Evolutionary conservation across 179 eudicot genomes (phyloP), one percentile per base, ranked within the genome.

Genomic region (Silene coronaria): DNA sequence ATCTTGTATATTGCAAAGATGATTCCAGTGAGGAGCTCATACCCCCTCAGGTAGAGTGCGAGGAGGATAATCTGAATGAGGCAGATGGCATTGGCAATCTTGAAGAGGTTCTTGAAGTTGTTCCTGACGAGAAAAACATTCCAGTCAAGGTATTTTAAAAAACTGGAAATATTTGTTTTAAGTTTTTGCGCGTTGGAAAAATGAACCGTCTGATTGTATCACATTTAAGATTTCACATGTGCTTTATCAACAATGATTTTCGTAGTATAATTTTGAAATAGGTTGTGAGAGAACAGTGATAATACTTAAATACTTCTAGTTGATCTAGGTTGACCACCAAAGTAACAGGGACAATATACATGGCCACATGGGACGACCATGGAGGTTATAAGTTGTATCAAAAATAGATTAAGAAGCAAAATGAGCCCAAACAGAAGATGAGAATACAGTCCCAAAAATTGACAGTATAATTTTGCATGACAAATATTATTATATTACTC

Each of bases 1-100:
- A 95, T 85, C 87, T 95, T 82, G 99, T 95, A 42, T 86, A 85
- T 80, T 85, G 87, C 77, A 92, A 88, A 79, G 90, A 84, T 76
- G 86, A 90, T 80, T 67, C 72, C 48, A 24, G 77, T 55, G 85
- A 73, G 21, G 84, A 82, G 76, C 84, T 65, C 34, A 55, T 81
- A 46, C 73, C 60, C 72, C 67, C 72, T 26, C 53, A 21, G 48
- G 57, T 77, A 36, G 92, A 84, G 71, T 80, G 74, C 74, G 94
- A 84, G 77, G 90, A 84, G 71, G 87, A 75, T 69, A 58, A 48
- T 57, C 51, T 70, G 70, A 74, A 77, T 71, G 91, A 89, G 58
- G 77, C 76, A 69, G 73, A 81, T 66, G 83, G 75, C 77, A 71
- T 73, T 78, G 74, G 76, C 79, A 82, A 84, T 80, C 79, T 83